These are phyloP conservation scores for Penicillium cosmopolitanum DNA, from an alignment of 495 filamentous ascomycete species.

Conservation along the genomic window DNA sequence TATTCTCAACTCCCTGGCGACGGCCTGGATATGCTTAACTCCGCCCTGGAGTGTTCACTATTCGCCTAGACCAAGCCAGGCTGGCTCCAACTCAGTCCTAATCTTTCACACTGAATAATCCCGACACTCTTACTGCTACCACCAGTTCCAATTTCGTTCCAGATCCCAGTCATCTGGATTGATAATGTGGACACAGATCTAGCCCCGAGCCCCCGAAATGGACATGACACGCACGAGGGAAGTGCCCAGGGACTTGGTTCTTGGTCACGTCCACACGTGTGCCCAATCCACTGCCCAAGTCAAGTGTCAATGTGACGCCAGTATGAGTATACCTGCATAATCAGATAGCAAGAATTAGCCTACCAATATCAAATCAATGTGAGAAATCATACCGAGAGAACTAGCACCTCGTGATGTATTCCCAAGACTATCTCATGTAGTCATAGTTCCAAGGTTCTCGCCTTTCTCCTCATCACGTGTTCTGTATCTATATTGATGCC, in stretches of 20 bases:
- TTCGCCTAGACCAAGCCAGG: too few relatives aligned
- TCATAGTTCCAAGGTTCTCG: too few relatives aligned
- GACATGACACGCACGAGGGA: conserved; percentile 2
- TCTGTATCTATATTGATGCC: background rate
- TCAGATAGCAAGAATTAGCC: background rate
- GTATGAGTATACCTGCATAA: background rate
- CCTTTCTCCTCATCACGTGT: background rate
- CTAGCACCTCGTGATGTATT: background rate
- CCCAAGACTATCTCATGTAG: too few relatives aligned
- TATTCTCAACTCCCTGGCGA: too few relatives aligned
- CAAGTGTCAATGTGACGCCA: background rate
- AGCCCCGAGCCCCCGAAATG: background rate
- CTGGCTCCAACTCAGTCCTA: too few relatives aligned
- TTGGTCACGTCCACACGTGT: conserved; percentile 8
- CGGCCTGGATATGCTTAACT: too few relatives aligned
- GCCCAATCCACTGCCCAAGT: conserved; percentile 12
- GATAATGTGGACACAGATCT: background rate
- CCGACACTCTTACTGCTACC: background rate
- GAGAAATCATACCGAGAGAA: too few relatives aligned
- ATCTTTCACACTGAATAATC: background rate
- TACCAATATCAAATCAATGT: background rate
- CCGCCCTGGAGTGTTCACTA: too few relatives aligned
- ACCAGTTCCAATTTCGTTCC: background rate
- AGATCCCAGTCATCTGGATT: conserved; percentile 10
- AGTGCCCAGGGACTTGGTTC: conserved; percentile 4